A percentile compares a stretch with the other conserved stretches of the same genome.
These are phyloP conservation scores for Dioscorea alata DNA, from an alignment of 106 monocot genomes.

Conservation along the genomic window DNA sequence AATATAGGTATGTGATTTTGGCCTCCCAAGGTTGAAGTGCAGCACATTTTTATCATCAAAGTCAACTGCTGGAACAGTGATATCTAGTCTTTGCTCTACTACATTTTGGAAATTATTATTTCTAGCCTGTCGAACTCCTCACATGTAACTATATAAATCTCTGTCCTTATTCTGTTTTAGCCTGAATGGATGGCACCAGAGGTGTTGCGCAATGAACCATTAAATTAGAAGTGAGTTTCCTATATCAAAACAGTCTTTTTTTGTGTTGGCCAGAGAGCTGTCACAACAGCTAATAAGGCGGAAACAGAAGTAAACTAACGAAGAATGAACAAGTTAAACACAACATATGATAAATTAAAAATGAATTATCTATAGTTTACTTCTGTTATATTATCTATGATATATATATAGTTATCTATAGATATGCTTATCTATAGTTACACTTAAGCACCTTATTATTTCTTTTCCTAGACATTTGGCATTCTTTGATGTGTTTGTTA, in stretches of 20 bases:
- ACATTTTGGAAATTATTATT: background rate
- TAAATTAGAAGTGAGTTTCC: slow-evolving; percentile 85
- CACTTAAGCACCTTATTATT: too few relatives aligned
- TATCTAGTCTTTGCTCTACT: background rate
- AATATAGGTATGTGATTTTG: slow-evolving; percentile 93
- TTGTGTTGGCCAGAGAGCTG: too few relatives aligned
- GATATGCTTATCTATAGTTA: background rate
- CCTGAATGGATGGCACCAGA: slow-evolving; percentile 99
- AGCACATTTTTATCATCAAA: slow-evolving; percentile 90
- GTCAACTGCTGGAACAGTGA: slow-evolving; percentile 97
- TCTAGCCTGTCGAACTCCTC: background rate
- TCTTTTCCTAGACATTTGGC: too few relatives aligned
- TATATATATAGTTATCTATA: too few relatives aligned
- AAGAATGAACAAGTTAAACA: too few relatives aligned
- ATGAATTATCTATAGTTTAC: too few relatives aligned
- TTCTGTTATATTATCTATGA: too few relatives aligned
- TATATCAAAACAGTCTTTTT: too few relatives aligned
- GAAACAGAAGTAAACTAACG: too few relatives aligned
- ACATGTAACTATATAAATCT: background rate
- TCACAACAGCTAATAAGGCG: too few relatives aligned
- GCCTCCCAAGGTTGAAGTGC: slow-evolving; percentile 97
- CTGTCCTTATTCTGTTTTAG: slow-evolving; percentile 28
- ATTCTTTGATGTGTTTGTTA: too few relatives aligned
- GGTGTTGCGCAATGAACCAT: slow-evolving; percentile 90
- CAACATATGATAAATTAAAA: too few relatives aligned